phyloP scores from a whole-genome alignment of 164 flowering plant genomes.

The Dillenia suffruticosa region DNA sequence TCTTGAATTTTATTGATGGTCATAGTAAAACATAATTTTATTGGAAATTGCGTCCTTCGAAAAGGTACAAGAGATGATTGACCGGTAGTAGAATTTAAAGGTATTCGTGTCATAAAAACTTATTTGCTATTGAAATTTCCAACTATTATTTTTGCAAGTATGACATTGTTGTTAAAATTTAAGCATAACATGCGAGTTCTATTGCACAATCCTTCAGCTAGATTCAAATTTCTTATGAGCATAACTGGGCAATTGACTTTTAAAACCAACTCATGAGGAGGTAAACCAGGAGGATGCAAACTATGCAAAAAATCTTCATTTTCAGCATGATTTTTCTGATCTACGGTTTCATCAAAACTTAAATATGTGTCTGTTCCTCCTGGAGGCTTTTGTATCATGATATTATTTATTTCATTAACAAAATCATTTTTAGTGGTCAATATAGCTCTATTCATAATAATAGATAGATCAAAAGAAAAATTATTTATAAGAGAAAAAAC shows the following conservation, averaged over 20 bases:
- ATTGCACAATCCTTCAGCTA: slow-evolving; percentile 2
- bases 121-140: not conserved
- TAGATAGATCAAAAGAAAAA: not conserved
- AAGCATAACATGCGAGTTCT: slow-evolving; percentile 2
- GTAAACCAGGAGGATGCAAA: slow-evolving; percentile 1
- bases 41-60: slow-evolving; percentile 5
- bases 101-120: slow-evolving; percentile 7
- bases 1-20: too few relatives aligned
- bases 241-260: slow-evolving; percentile 1
- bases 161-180: not conserved
- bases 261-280: slow-evolving; percentile 10
- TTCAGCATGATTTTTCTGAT: slow-evolving; percentile 1
- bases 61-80: not conserved
- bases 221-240: slow-evolving; percentile 4
- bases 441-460: too few relatives aligned
- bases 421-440: too few relatives aligned
- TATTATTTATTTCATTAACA: too few relatives aligned
- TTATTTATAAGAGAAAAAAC: not conserved
- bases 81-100: not conserved
- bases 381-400: too few relatives aligned
- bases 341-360: slow-evolving; percentile 2
- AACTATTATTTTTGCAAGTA: slow-evolving; percentile 1
- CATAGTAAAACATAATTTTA: not conserved
- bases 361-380: too few relatives aligned
- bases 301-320: slow-evolving; percentile 5